A percentile compares a stretch with the other conserved stretches of the same genome.
Conservation (phyloP, 345 rosid species). For the Clarkia xantiana region DNA sequence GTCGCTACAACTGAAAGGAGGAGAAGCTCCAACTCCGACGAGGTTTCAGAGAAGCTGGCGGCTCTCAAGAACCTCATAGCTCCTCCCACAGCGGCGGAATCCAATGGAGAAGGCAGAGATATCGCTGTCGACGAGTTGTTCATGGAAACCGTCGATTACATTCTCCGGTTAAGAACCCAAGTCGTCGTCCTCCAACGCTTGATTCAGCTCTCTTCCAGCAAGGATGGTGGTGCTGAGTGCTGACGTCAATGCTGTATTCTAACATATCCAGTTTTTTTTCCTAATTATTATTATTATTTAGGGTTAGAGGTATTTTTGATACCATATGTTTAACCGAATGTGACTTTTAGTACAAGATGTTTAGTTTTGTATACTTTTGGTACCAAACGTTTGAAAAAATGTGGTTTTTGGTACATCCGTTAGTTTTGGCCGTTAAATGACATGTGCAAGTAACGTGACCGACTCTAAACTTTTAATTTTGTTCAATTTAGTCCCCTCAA, state of each 20-base stretch:
- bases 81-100: constrained; percentile 12
- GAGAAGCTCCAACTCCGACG: constrained; percentile 8
- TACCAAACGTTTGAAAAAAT: no score
- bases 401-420: no score
- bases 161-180: constrained; percentile 47
- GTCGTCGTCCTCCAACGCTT: constrained; percentile 51
- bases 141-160: constrained; percentile 75
- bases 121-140: constrained; percentile 40
- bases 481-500: no score
- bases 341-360: no score
- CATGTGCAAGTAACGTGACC: no score
- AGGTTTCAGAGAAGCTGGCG: constrained; percentile 50
- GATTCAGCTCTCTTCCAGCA: constrained; percentile 29
- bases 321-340: no score
- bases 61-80: constrained; percentile 54
- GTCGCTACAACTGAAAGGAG: constrained; percentile 4
- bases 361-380: no score
- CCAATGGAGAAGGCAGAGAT: constrained; percentile 5
- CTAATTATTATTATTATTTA: background rate
- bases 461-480: no score
- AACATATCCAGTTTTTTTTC: background rate
- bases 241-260: constrained; percentile 1
- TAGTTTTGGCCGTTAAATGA: no score
- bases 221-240: background rate
- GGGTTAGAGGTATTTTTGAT: no score